Evolutionary conservation across 148 eudicot species (phyloP).

Genomic region (Arbutus unedo): DNA sequence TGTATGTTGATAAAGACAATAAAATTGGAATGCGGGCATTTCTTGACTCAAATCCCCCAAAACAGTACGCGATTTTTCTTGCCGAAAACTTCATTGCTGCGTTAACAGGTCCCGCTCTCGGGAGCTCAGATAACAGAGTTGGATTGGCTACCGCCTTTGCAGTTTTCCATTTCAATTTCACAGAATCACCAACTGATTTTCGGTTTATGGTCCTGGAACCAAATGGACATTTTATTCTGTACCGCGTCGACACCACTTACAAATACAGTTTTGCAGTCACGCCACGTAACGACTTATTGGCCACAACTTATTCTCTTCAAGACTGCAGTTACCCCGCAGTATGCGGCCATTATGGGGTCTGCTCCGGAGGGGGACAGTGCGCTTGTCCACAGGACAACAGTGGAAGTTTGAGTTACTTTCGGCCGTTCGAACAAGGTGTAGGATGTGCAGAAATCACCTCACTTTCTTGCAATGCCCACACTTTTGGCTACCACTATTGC

Average conservation of each 20-base stretch:
- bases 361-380: not conserved
- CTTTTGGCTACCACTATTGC: not conserved
- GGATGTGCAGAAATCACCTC: conserved; percentile 14
- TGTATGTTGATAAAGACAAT: not conserved
- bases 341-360: conserved; percentile 20
- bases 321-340: conserved; percentile 16
- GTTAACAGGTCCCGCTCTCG: not conserved
- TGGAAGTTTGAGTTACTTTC: not conserved
- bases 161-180: not conserved
- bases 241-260: not conserved
- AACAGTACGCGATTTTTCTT: not conserved
- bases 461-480: conserved; percentile 2
- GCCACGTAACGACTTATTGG: not conserved
- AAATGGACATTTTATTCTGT: conserved; percentile 19
- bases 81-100: not conserved
- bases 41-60: conserved; percentile 7
- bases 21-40: conserved; percentile 15
- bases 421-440: not conserved
- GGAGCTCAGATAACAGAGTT: not conserved
- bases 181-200: not conserved
- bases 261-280: not conserved
- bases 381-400: conserved; percentile 1
- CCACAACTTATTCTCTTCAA: not conserved
- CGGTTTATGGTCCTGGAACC: conserved; percentile 10
- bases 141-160: not conserved